Percentiles rank a stretch among this genome's conserved stretches.
Evolutionary conservation across 1,284 basidiomycete species (phyloP).

Genomic region (Laetiporus sulphureus): DNA sequence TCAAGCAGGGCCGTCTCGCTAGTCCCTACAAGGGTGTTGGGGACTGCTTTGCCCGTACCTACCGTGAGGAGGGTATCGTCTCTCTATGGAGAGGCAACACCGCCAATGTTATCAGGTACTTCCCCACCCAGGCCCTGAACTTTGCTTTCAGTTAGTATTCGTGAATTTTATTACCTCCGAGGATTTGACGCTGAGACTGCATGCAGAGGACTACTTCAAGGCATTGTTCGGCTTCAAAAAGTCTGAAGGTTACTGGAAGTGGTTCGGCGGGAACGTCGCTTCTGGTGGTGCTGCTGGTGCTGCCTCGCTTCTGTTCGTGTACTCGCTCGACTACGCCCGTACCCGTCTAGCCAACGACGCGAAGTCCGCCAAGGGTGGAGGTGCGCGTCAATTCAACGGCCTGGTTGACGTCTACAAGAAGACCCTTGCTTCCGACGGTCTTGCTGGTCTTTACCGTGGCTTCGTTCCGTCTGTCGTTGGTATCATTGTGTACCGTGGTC

Average conservation of each 20-base stretch:
- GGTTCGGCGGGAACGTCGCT: constrained; percentile 90
- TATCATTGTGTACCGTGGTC: constrained; percentile 95
- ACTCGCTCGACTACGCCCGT: constrained; percentile 96
- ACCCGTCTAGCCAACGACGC: constrained; percentile 97
- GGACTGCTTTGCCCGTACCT: constrained; percentile 87
- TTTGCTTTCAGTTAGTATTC: constrained; percentile 81
- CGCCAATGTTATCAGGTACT: constrained; percentile 97
- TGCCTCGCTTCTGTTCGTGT: constrained; percentile 93
- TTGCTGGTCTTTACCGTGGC: constrained; percentile 91
- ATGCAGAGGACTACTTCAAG: constrained; percentile 92
- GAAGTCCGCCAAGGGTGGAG: constrained; percentile 89
- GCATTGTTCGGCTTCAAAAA: constrained; percentile 91
- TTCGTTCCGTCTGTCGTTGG: constrained; percentile 93
- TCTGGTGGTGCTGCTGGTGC: constrained; percentile 98
- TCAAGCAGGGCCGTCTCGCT: constrained; percentile 93
- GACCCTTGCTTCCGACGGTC: constrained; percentile 86
- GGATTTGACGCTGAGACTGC: constrained; percentile 19
- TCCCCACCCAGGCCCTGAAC: constrained; percentile 95
- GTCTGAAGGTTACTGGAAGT: constrained; percentile 83
- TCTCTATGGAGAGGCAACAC: constrained; percentile 96
- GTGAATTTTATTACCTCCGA: background rate
- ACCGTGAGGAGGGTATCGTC: constrained; percentile 85
- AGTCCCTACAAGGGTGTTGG: constrained; percentile 89
- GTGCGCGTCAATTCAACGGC: constrained; percentile 92
- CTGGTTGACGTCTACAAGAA: constrained; percentile 92